phyloP scores from a whole-genome alignment of 2,329 filamentous ascomycete genomes.

The Didymosphaeria variabile region DNA sequence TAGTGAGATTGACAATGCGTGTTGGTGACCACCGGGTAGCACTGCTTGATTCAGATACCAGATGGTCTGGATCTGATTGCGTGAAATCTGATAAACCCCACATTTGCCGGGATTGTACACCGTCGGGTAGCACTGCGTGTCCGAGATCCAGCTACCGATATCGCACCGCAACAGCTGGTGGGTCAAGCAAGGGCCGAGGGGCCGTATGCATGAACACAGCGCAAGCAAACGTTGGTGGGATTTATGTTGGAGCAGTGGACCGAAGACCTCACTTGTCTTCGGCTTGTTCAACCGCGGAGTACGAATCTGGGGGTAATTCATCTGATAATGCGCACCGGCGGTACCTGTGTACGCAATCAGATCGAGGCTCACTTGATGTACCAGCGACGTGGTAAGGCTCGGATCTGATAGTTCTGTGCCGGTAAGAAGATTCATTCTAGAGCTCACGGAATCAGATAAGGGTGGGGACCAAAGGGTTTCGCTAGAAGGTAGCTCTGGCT shows the following conservation, averaged over 20 bases:
- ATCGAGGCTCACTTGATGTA: background rate
- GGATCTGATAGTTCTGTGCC: conserved; percentile 3
- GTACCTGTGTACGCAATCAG: background rate
- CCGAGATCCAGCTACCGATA: background rate
- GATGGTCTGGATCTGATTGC: conserved; percentile 5
- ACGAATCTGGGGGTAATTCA: background rate
- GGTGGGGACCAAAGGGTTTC: conserved; percentile 2
- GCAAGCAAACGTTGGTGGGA: background rate
- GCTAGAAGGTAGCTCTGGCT: background rate
- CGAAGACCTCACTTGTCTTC: too few relatives aligned
- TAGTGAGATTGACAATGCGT: background rate
- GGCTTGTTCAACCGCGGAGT: too few relatives aligned
- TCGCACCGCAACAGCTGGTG: conserved; percentile 2
- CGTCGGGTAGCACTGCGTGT: background rate
- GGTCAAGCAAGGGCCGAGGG: background rate
- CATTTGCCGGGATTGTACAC: conserved; percentile 1
- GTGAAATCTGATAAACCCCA: conserved; percentile 14
- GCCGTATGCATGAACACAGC: background rate
- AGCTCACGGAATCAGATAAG: conserved; percentile 10
- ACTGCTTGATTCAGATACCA: background rate
- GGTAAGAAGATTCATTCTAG: background rate
- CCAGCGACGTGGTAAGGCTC: background rate
- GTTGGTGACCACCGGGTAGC: background rate
- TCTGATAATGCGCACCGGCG: background rate
- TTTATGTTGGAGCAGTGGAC: background rate